A percentile compares a stretch with the other conserved stretches of the same genome.
Evolutionary conservation across 331 rosid genomes (phyloP).

Genomic region (Quercus phellos): DNA sequence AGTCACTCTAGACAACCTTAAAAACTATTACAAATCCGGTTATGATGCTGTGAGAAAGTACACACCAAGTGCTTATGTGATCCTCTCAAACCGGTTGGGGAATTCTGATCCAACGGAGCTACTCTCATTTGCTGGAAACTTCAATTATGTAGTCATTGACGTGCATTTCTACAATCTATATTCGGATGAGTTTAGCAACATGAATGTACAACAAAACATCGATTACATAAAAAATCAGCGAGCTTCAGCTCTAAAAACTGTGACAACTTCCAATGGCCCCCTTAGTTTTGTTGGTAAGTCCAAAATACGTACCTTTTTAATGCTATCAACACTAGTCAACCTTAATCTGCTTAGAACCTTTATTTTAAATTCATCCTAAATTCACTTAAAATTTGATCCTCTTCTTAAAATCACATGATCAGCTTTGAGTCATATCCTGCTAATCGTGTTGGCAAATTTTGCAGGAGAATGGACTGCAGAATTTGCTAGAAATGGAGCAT

Average conservation of each 20-base stretch:
- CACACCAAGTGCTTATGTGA: slow-evolving; percentile 15
- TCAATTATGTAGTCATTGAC: slow-evolving; percentile 19
- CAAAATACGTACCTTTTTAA: background rate
- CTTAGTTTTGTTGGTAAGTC: slow-evolving; percentile 49
- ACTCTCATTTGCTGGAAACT: slow-evolving; percentile 13
- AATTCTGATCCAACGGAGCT: slow-evolving; percentile 17
- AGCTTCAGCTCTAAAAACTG: slow-evolving; percentile 35
- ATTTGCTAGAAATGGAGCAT: slow-evolving; percentile 29
- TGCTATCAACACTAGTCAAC: background rate
- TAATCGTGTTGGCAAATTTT: background rate
- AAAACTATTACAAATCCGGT: slow-evolving; percentile 17
- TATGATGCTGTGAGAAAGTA: slow-evolving; percentile 23
- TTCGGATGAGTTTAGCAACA: slow-evolving; percentile 18
- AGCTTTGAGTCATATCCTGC: background rate
- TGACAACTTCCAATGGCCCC: slow-evolving; percentile 42
- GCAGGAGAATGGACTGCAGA: slow-evolving; percentile 72
- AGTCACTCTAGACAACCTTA: slow-evolving; percentile 15
- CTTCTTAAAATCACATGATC: background rate
- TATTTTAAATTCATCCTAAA: no score
- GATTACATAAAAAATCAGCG: slow-evolving; percentile 39
- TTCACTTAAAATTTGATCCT: background rate
- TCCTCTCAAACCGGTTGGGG: slow-evolving; percentile 23
- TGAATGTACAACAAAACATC: slow-evolving; percentile 46
- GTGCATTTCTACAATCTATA: slow-evolving; percentile 51
- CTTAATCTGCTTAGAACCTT: no score